These are phyloP conservation scores for Silene latifolia DNA, from an alignment of 148 eudicot genomes.

Conservation along the genomic window DNA sequence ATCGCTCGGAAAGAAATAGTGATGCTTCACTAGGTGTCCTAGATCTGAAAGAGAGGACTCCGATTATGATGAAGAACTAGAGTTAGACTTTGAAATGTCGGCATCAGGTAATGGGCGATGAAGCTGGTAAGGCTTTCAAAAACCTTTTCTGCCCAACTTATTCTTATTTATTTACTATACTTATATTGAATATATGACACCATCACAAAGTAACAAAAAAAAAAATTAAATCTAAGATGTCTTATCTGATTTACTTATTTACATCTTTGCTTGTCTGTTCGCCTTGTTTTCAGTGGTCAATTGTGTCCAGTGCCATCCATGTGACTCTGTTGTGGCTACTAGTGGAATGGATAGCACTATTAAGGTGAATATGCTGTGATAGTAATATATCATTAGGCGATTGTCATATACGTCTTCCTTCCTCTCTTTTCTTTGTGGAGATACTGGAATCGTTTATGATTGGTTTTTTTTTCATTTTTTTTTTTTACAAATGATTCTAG, in stretches of 20 bases:
- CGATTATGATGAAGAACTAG: slow-evolving; percentile 85
- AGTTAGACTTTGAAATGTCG: slow-evolving; percentile 79
- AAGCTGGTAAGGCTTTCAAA: slow-evolving; percentile 56
- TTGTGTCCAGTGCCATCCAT: slow-evolving; percentile 94
- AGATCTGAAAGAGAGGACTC: slow-evolving; percentile 90
- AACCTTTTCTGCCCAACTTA: no score
- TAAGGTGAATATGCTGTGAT: slow-evolving; percentile 49
- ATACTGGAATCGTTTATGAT: not conserved
- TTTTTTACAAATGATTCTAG: slow-evolving; percentile 33
- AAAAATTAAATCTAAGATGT: not conserved
- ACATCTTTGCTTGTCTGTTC: not conserved
- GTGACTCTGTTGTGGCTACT: slow-evolving; percentile 83
- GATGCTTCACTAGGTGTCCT: slow-evolving; percentile 77
- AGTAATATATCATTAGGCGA: not conserved
- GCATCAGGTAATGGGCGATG: slow-evolving; percentile 79
- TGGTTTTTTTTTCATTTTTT: slow-evolving; percentile 11
- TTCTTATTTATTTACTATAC: not conserved
- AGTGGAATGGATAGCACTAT: slow-evolving; percentile 94
- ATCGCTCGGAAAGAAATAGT: slow-evolving; percentile 63
- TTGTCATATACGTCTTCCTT: not conserved
- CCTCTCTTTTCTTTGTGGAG: not conserved
- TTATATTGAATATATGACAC: not conserved
- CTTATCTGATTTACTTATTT: not conserved
- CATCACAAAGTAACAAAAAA: not conserved
- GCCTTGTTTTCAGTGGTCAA: slow-evolving; percentile 68